phyloP scores from a whole-genome alignment of 2,329 filamentous ascomycete genomes.

The Metarhizium album region DNA sequence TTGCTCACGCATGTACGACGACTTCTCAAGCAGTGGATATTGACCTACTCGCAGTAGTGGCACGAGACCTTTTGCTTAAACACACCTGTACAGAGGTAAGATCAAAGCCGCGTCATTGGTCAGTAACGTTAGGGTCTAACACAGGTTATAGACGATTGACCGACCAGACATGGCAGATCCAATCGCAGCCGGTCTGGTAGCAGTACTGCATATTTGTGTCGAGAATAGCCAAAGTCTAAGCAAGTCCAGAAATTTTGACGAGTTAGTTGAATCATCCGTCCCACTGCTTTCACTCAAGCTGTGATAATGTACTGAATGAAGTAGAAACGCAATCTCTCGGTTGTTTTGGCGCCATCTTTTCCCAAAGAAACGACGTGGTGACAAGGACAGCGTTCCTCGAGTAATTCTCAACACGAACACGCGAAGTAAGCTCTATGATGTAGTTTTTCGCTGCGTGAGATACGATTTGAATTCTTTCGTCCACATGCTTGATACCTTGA shows the following conservation, averaged over 20 bases:
- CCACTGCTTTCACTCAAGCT: not conserved
- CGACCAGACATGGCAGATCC: slow-evolving; percentile 17
- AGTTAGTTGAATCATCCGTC: slow-evolving; percentile 10
- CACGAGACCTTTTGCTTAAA: slow-evolving; percentile 24
- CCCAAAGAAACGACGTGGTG: slow-evolving; percentile 25
- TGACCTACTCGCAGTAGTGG: slow-evolving; percentile 17
- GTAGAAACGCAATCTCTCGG: slow-evolving; percentile 20
- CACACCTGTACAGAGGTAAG: slow-evolving; percentile 31
- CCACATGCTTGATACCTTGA: slow-evolving; percentile 34
- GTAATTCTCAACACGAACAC: slow-evolving; percentile 43
- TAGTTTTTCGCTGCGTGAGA: slow-evolving; percentile 46
- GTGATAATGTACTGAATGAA: slow-evolving; percentile 4
- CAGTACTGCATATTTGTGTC: slow-evolving; percentile 21
- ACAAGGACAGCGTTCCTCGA: slow-evolving; percentile 19
- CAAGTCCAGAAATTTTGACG: slow-evolving; percentile 14
- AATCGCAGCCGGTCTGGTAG: slow-evolving; percentile 19
- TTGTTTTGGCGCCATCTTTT: slow-evolving; percentile 59
- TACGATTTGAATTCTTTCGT: slow-evolving; percentile 37
- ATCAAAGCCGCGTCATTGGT: slow-evolving; percentile 2
- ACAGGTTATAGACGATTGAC: slow-evolving; percentile 15
- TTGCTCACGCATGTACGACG: not conserved
- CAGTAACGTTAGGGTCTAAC: not conserved
- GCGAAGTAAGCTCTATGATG: slow-evolving; percentile 47
- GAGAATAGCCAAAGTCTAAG: slow-evolving; percentile 17
- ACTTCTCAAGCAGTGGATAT: slow-evolving; percentile 20